Conservation (phyloP, 1,284 basidiomycete genomes). For the Pholiota adiposa region DNA sequence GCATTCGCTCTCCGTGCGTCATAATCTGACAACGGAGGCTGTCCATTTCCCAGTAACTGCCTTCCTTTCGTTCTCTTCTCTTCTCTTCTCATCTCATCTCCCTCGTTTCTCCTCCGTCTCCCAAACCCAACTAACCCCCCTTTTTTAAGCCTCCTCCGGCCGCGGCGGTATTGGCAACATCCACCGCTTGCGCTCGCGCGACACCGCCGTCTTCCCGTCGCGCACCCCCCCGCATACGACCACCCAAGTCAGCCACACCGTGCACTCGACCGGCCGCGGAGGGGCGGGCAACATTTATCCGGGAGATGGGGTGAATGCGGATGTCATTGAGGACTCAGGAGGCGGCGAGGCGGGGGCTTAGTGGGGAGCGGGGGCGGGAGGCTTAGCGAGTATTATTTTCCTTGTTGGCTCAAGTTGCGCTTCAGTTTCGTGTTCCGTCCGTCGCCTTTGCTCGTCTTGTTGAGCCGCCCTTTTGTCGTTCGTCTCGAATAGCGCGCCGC, state of each 20-base stretch:
- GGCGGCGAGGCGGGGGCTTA: constrained; percentile 41
- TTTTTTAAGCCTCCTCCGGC: constrained; percentile 55
- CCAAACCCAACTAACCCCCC: background rate
- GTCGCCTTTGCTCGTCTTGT: no score
- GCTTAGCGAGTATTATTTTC: no score
- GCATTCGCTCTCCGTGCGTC: no score
- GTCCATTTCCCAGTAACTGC: no score
- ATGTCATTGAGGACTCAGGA: constrained; percentile 46
- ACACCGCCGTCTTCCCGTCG: background rate
- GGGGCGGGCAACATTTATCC: constrained; percentile 65
- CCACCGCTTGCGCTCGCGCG: constrained; percentile 17
- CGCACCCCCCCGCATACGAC: background rate
- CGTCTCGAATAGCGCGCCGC: no score
- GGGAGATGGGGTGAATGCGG: constrained; percentile 32
- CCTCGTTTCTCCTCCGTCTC: no score
- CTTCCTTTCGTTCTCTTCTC: no score
- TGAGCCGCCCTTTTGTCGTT: no score
- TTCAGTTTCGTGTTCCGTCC: no score
- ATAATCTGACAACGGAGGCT: no score
- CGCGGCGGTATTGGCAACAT: constrained; percentile 66
- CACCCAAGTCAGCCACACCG: constrained; percentile 25
- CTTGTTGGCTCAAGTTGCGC: no score
- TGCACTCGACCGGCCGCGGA: constrained; percentile 67
- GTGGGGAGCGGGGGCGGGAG: constrained; percentile 27
- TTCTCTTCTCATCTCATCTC: no score